These are phyloP conservation scores for Protomyces arabidopsidicola DNA, from an alignment of 1,139 yeast genomes.

Conservation along the genomic window DNA sequence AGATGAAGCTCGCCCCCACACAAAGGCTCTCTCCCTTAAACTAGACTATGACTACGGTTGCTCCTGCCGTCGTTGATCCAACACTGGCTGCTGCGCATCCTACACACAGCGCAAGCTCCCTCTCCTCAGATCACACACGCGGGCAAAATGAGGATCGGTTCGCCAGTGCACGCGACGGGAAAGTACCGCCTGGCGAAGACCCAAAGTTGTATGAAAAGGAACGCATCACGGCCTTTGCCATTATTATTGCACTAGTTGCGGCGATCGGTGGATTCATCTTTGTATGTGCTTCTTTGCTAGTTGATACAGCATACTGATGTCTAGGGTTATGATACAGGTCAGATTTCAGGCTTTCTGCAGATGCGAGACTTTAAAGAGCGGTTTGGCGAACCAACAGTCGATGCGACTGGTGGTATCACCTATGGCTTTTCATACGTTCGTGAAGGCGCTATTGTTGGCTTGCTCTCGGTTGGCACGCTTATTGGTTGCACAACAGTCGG, in stretches of 20 bases:
- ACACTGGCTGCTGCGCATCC: background rate
- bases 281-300: slow-evolving; percentile 15
- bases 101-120: background rate
- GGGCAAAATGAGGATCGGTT: background rate
- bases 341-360: slow-evolving; percentile 70
- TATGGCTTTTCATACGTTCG: slow-evolving; percentile 37
- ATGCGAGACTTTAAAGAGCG: slow-evolving; percentile 58
- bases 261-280: slow-evolving; percentile 40
- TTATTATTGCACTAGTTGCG: slow-evolving; percentile 6
- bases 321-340: slow-evolving; percentile 60
- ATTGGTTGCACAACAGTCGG: slow-evolving; percentile 51
- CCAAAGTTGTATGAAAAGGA: background rate
- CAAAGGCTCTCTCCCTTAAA: background rate
- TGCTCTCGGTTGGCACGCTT: slow-evolving; percentile 53
- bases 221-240: background rate
- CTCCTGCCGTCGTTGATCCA: background rate
- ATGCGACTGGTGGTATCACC: slow-evolving; percentile 33
- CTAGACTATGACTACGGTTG: background rate
- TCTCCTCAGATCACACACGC: background rate
- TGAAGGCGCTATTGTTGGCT: slow-evolving; percentile 50
- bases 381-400: slow-evolving; percentile 44
- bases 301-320: slow-evolving; percentile 42
- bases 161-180: background rate
- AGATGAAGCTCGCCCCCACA: too few species aligned
- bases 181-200: background rate